Percentiles rank a stretch among this genome's conserved stretches.
These are phyloP conservation scores for Backusella morwellensis DNA, from an alignment of 192 early-diverging fungal species.

Conservation along the genomic window DNA sequence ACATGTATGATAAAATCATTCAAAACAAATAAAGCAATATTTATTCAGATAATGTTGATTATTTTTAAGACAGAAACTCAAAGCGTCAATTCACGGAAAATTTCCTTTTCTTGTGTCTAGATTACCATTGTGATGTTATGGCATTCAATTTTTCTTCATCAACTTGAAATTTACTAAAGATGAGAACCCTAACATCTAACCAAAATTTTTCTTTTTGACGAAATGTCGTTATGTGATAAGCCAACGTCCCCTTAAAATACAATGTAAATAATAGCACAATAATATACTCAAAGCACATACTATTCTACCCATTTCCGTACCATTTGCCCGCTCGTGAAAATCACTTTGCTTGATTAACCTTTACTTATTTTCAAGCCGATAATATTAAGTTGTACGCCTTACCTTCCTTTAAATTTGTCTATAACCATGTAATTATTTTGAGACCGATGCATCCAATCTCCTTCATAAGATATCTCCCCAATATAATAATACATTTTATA, in stretches of 20 bases:
- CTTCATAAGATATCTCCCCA: not conserved
- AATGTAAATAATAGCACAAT: not conserved
- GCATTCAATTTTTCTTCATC: not conserved
- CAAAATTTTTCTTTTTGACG: not conserved
- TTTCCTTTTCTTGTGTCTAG: no score
- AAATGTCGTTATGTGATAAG: not conserved
- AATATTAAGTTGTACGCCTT: not conserved
- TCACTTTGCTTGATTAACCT: not conserved
- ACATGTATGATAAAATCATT: not conserved
- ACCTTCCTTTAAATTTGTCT: not conserved
- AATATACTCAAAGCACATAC: not conserved
- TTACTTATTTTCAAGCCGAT: not conserved
- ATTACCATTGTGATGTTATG: no score
- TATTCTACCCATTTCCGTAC: not conserved
- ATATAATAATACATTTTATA: not conserved
- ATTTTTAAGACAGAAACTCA: not conserved
- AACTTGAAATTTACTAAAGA: not conserved
- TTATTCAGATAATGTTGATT: not conserved
- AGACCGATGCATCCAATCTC: not conserved
- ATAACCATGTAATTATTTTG: not conserved
- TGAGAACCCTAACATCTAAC: not conserved
- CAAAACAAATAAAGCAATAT: not conserved
- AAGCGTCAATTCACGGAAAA: not conserved
- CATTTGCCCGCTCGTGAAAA: not conserved
- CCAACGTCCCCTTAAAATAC: not conserved